Conservation (phyloP, 805 yeast genomes). For the Kregervanrija delftensis region DNA sequence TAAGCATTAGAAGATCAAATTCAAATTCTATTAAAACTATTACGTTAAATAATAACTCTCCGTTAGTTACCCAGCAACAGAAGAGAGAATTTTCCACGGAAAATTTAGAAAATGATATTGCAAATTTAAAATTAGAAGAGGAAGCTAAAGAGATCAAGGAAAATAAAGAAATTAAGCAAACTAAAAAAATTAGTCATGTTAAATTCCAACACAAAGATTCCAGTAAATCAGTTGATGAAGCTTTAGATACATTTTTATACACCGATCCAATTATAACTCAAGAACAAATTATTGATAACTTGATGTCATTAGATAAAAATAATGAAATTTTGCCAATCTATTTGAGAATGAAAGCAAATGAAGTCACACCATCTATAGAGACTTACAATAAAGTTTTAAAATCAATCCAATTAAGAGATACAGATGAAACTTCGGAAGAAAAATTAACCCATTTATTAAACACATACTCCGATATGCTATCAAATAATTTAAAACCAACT, state of each 20-base stretch:
- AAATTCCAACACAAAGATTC: background rate
- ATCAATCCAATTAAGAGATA: slow-evolving; percentile 47
- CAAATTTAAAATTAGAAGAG: slow-evolving; percentile 8
- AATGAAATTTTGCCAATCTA: slow-evolving; percentile 30
- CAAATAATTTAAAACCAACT: slow-evolving; percentile 49
- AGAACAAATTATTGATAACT: slow-evolving; percentile 18
- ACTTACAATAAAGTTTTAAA: slow-evolving; percentile 47
- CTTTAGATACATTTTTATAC: slow-evolving; percentile 1
- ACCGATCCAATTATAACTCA: slow-evolving; percentile 12
- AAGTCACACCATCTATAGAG: slow-evolving; percentile 42
- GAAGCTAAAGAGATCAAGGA: background rate
- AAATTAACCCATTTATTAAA: slow-evolving; percentile 56
- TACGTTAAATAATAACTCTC: slow-evolving; percentile 12
- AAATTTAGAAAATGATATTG: slow-evolving; percentile 12
- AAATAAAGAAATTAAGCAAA: background rate
- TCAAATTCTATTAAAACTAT: slow-evolving; percentile 23
- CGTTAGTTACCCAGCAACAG: slow-evolving; percentile 3
- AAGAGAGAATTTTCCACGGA: slow-evolving; percentile 7
- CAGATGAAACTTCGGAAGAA: slow-evolving; percentile 49
- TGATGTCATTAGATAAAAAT: slow-evolving; percentile 16
- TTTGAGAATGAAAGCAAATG: slow-evolving; percentile 24
- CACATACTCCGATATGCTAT: slow-evolving; percentile 60
- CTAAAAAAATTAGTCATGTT: background rate
- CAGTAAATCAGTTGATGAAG: slow-evolving; percentile 1
- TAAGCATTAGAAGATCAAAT: slow-evolving; percentile 25